Percentiles rank a stretch among this genome's conserved stretches.
Evolutionary conservation across 2,329 filamentous ascomycete genomes (phyloP).

Genomic region (Arthroderma sp.): DNA sequence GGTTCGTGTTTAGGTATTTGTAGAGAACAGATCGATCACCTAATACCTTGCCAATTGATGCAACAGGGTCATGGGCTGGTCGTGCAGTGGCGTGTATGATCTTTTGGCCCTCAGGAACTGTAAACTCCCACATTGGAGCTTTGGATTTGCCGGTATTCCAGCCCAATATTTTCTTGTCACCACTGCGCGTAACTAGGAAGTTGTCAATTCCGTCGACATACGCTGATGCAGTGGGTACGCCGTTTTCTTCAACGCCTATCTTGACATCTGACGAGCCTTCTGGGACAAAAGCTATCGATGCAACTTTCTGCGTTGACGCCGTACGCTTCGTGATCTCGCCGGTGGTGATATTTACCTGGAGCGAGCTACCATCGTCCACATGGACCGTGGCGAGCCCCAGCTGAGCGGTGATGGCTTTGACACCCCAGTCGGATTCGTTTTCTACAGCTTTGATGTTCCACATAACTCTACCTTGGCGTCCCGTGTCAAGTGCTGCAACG

Average conservation of each 20-base stretch:
- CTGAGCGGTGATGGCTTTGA: constrained; percentile 55
- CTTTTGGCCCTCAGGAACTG: constrained; percentile 51
- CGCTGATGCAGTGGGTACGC: constrained; percentile 21
- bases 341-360: constrained; percentile 38
- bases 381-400: constrained; percentile 49
- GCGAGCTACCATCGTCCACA: constrained; percentile 49
- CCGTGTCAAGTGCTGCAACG: constrained; percentile 67
- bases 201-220: constrained; percentile 23
- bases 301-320: constrained; percentile 19
- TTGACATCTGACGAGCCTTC: constrained; percentile 18
- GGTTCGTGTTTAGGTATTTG: constrained; percentile 90
- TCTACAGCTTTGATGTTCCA: constrained; percentile 61
- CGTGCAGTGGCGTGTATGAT: constrained; percentile 57
- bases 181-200: constrained; percentile 32
- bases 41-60: constrained; percentile 87
- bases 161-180: constrained; percentile 33
- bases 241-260: constrained; percentile 27
- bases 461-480: constrained; percentile 57
- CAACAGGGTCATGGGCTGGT: constrained; percentile 69
- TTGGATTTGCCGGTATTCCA: constrained; percentile 31
- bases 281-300: constrained; percentile 24
- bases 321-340: constrained; percentile 31
- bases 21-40: constrained; percentile 88
- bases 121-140: constrained; percentile 58
- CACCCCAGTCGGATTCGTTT: constrained; percentile 50